Conservation (phyloP, 768 basidiomycete species). For the Suillus ampliporus region DNA sequence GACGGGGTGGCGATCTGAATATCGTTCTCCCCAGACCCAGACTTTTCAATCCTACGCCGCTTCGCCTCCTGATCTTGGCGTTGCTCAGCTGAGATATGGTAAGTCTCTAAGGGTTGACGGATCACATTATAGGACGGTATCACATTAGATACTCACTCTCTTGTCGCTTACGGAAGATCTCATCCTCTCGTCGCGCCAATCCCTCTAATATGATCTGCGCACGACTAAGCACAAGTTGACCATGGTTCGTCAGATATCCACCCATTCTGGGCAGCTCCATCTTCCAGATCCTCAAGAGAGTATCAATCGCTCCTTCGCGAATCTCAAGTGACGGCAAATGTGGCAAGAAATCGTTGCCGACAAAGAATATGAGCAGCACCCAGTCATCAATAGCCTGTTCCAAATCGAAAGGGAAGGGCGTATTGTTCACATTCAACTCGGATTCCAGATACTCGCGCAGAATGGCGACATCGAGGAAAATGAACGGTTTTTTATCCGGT, state of each 20-base stretch:
- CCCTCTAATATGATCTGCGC: slow-evolving; percentile 96
- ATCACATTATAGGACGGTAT: slow-evolving; percentile 20
- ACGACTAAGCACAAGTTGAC: slow-evolving; percentile 81
- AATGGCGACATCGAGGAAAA: slow-evolving; percentile 96
- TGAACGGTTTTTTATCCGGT: slow-evolving; percentile 87
- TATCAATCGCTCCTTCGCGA: slow-evolving; percentile 98
- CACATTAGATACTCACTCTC: slow-evolving; percentile 86
- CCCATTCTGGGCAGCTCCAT: slow-evolving; percentile 93
- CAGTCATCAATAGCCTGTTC: slow-evolving; percentile 99
- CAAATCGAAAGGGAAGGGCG: slow-evolving; percentile 86
- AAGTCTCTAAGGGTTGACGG: slow-evolving; percentile 16
- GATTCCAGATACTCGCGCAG: slow-evolving; percentile 98
- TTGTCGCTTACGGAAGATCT: slow-evolving; percentile 90
- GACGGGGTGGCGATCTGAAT: slow-evolving; percentile 37
- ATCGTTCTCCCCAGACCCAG: slow-evolving; percentile 43
- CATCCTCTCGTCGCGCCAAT: slow-evolving; percentile 92
- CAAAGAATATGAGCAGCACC: slow-evolving; percentile 99
- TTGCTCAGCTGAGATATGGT: slow-evolving; percentile 72
- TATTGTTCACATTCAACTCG: slow-evolving; percentile 84
- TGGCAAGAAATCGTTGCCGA: slow-evolving; percentile 97
- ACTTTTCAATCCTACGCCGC: slow-evolving; percentile 73
- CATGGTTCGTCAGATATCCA: slow-evolving; percentile 95
- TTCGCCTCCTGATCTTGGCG: slow-evolving; percentile 93
- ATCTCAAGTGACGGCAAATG: slow-evolving; percentile 99
- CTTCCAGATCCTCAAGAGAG: slow-evolving; percentile 94